Conservation (phyloP, 2,329 filamentous ascomycete genomes). For the Alternaria novae-zelandiae region DNA sequence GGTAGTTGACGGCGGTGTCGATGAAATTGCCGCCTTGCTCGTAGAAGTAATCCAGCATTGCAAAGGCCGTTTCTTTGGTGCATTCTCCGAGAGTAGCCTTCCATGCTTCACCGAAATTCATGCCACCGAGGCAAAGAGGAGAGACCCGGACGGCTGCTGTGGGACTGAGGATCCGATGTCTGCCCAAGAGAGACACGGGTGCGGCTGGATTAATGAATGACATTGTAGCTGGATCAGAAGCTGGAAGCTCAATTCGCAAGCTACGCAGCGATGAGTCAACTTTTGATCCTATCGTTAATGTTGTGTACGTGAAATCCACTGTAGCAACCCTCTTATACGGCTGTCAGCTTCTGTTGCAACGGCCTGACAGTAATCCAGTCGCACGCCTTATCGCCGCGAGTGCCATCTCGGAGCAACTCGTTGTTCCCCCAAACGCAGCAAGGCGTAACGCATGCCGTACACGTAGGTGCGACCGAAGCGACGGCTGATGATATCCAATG, state of each 20-base stretch:
- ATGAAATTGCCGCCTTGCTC: conserved; percentile 75
- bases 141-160: conserved; percentile 64
- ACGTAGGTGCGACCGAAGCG: neutral
- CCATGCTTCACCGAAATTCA: conserved; percentile 69
- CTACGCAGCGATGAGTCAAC: neutral
- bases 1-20: conserved; percentile 62
- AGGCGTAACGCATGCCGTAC: neutral
- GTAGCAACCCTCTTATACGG: neutral
- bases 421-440: too few relatives aligned
- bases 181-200: conserved; percentile 61
- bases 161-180: conserved; percentile 71
- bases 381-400: neutral
- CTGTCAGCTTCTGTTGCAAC: neutral
- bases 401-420: neutral
- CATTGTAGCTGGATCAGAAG: neutral
- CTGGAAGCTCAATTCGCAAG: neutral
- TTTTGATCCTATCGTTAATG: neutral
- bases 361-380: neutral
- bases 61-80: conserved; percentile 68
- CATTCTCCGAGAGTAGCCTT: conserved; percentile 66
- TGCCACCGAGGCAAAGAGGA: conserved; percentile 62
- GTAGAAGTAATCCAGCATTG: conserved; percentile 71
- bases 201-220: conserved; percentile 2
- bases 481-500: neutral
- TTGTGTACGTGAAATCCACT: neutral